Base-by-base conservation (phyloP, 2,329 filamentous ascomycete species). In the Cladosporium oxysporum region DNA sequence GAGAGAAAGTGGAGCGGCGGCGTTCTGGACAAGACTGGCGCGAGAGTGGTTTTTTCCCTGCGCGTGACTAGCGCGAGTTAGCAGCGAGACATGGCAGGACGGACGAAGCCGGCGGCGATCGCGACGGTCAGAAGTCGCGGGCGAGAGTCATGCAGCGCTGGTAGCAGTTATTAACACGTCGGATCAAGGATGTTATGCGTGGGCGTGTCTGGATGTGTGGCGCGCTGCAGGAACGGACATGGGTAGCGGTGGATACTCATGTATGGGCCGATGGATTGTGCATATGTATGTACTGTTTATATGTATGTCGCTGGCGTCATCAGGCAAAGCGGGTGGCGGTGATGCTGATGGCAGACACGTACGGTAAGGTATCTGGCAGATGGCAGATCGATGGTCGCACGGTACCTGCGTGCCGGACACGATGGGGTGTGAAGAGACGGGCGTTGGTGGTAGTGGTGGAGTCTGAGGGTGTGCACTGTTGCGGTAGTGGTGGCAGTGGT, bases 181-280 rank as follows among this genome's bases (percentile, higher is more conserved):
- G 5, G 35, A 41, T 41, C 47, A 50, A 23, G 47, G 47, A 50
- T 44, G 37, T 44, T 47, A 41, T 29, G 57, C 57, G 16, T 44
- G 37, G 57, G 35, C 57, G 35, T n/a, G 35, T 59, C 57, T 59
- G 33, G 55, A 33, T 23, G 35, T 50, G 59, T 53, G 59, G 59
- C 59, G 59, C 8, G 31, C 59, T 62, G 59, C 59, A 62, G 59
- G 59, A 62, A 62, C 59, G 33, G 59, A 62, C 59, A 50, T 33
- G 59, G 59, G 47, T 62, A 31, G 5, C 5, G 8, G 28, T 35
- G 35, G 29, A 26, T 52, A 16, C 23, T 29, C 5, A 57, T 29
- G 29, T 23, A 47, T 28, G 16, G 50, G 59, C 37, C n/a, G 44
- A 50, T 61, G 52, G 52, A 55, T 55, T 55, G 52, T 55, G 52